Conservation (phyloP, 345 rosid genomes). For the Ricinus communis region DNA sequence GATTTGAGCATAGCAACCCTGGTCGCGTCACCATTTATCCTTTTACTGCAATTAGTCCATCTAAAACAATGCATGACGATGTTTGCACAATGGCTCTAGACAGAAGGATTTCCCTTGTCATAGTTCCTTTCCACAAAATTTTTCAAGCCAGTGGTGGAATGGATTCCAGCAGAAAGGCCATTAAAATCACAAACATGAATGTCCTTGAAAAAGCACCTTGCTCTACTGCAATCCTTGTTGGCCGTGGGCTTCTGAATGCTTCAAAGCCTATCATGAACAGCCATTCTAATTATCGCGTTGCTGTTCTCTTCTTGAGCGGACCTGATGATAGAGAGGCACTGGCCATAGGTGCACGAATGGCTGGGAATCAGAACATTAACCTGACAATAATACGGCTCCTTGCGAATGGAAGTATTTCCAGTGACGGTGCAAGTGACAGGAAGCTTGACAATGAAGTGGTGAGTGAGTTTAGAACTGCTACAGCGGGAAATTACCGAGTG, state of each 20-base stretch:
- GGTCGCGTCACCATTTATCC: constrained; percentile 6
- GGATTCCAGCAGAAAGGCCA: neutral
- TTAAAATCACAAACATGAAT: constrained; percentile 18
- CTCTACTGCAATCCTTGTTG: constrained; percentile 20
- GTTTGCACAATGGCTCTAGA: constrained; percentile 23
- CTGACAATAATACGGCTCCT: constrained; percentile 19
- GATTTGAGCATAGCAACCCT: neutral
- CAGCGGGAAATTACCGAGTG: constrained; percentile 10
- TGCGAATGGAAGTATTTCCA: constrained; percentile 9
- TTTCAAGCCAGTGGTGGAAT: neutral
- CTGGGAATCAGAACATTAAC: constrained; percentile 10
- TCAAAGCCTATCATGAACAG: constrained; percentile 2
- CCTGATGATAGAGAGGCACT: constrained; percentile 21
- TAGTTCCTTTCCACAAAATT: constrained; percentile 17
- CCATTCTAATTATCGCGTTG: constrained; percentile 12
- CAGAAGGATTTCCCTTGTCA: constrained; percentile 19
- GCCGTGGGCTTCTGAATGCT: neutral
- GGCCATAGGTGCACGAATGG: constrained; percentile 16
- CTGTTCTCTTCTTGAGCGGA: constrained; percentile 25
- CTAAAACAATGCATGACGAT: constrained; percentile 24
- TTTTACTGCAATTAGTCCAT: constrained; percentile 15
- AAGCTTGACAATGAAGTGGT: constrained; percentile 16
- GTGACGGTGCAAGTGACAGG: neutral
- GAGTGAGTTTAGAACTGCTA: constrained; percentile 14
- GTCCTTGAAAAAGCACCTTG: constrained; percentile 20